Base-by-base conservation (phyloP, 495 filamentous ascomycete genomes). In the Glutinoglossum americanum region DNA sequence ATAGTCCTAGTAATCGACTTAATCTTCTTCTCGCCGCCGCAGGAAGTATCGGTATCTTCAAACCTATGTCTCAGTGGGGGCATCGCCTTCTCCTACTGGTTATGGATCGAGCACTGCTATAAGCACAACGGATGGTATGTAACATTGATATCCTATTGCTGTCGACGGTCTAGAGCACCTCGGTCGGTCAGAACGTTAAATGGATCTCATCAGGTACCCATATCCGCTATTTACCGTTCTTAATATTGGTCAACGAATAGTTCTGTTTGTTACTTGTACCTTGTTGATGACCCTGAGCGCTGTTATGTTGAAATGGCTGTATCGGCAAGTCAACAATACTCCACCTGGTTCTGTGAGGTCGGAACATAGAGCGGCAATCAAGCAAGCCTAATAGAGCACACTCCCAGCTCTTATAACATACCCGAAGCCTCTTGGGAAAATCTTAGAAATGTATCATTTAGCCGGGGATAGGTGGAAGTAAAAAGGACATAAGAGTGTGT, bases 51-150 rank as follows among this genome's bases (percentile, higher is more conserved):
- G 28, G 70, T 72, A 11, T 62, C 82, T 0, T 76, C 79, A 3
- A 76, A 82, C 0, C 70, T 89, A 47, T 72, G 73, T 0, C 60
- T 88, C 45, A 87, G 81, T 57, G 72, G 73, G 32, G 62, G 64
- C 19, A 70, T 93, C 58, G 86, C 85, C 1, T 77, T 87, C 56
- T 68, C 71, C 15, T 95, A 95, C 68, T 95, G 86, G 86, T 76
- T 82, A 58, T 94, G 89, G 89, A 77, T 94, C 7, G 87, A 95
- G 66, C 74, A 75, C 26, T 93, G 87, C 70, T 87, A 80, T 62
- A 62, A 69, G 19, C 69, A 76, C 55, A 94, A 94, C 62, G 84
- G 85, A 64, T 89, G 79, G 79, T 83, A 66, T 64, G 77, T 39
- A 11, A 39, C 15, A 39, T 39, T 66, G 6, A 35, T 39, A 23